phyloP scores from a whole-genome alignment of 2,329 filamentous ascomycete genomes.

The Thelonectria blattea region DNA sequence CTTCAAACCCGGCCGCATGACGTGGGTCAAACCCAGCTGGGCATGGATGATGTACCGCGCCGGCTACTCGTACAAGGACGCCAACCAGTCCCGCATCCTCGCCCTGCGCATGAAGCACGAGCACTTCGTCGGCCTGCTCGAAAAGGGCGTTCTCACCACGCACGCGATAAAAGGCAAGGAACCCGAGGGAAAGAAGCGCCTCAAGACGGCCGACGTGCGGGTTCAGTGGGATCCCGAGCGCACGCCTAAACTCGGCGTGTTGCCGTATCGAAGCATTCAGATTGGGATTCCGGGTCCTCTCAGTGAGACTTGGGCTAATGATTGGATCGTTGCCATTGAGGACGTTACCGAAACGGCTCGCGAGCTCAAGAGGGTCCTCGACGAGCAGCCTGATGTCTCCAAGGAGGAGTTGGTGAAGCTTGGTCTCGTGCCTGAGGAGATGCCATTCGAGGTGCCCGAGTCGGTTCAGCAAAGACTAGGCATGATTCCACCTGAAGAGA shows the following conservation, averaged over 20 bases:
- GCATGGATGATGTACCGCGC: conserved; percentile 69
- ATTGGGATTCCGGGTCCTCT: conserved; percentile 61
- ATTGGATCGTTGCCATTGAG: conserved; percentile 60
- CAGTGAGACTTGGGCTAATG: conserved; percentile 52
- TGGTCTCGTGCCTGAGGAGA: conserved; percentile 53
- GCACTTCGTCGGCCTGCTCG: conserved; percentile 56
- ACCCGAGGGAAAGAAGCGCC: conserved; percentile 24
- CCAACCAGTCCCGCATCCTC: conserved; percentile 60
- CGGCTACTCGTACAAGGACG: conserved; percentile 65
- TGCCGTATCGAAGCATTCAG: conserved; percentile 64
- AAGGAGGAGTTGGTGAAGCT: conserved; percentile 44
- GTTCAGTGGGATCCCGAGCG: conserved; percentile 71
- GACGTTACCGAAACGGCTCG: conserved; percentile 63
- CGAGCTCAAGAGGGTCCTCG: conserved; percentile 53
- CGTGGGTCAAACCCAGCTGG: conserved; percentile 70
- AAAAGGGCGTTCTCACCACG: conserved; percentile 42
- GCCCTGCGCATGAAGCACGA: conserved; percentile 60
- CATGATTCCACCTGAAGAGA: conserved; percentile 35
- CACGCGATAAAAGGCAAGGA: conserved; percentile 23
- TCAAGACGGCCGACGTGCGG: conserved; percentile 49
- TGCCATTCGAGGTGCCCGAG: conserved; percentile 48
- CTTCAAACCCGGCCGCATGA: conserved; percentile 64
- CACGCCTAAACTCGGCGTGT: conserved; percentile 48
- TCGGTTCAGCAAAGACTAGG: conserved; percentile 41
- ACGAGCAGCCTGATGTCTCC: conserved; percentile 45